These are phyloP conservation scores for Cystoderma amianthinum DNA, from an alignment of 768 basidiomycete genomes.

Conservation along the genomic window DNA sequence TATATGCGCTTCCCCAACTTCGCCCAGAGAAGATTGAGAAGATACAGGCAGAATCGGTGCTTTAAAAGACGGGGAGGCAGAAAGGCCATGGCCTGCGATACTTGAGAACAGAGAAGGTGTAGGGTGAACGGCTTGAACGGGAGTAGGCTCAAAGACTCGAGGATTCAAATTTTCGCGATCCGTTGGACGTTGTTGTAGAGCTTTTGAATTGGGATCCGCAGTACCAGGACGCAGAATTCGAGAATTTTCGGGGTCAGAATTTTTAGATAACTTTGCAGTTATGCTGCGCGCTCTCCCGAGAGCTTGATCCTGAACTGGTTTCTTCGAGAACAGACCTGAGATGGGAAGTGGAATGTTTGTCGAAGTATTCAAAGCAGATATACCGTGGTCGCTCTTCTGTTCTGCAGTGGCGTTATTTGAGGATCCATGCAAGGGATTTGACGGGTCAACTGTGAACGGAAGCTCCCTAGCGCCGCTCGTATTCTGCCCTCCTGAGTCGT, in stretches of 20 bases:
- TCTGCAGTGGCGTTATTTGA: no score
- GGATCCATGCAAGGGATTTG: not conserved
- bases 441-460: not conserved
- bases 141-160: not conserved
- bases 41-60: constrained; percentile 9
- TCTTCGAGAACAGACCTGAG: not conserved
- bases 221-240: not conserved
- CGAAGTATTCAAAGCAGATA: not conserved
- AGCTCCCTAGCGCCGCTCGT: no score
- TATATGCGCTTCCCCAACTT: not conserved
- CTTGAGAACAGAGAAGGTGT: constrained; percentile 4
- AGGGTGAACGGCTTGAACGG: not conserved
- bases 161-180: not conserved
- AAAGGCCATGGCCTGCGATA: constrained; percentile 6
- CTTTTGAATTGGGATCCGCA: not conserved
- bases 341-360: not conserved
- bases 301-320: not conserved
- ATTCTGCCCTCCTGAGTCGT: no score
- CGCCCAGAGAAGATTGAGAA: not conserved
- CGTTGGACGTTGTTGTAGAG: not conserved
- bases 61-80: constrained; percentile 12
- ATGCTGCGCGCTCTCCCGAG: not conserved
- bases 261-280: not conserved
- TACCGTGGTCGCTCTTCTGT: no score
- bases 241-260: not conserved